A percentile compares a stretch with the other conserved stretches of the same genome.
Evolutionary conservation across 2,329 filamentous ascomycete species (phyloP).

Genomic region (Pochonia chlamydosporia): DNA sequence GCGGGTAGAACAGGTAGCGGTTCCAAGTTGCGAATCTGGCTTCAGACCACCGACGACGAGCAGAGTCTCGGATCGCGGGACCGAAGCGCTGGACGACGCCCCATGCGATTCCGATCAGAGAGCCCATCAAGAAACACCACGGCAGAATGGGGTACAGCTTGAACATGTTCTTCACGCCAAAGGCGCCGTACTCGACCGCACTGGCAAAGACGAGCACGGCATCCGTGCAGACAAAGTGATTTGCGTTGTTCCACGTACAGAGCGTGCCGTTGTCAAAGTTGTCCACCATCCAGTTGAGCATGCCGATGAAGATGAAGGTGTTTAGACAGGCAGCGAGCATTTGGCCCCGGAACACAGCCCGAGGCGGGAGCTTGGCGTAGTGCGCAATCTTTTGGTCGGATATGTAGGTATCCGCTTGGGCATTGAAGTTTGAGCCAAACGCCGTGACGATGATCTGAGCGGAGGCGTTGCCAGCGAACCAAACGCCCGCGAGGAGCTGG

Average conservation of each 20-base stretch:
- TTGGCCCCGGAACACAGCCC: slow-evolving; percentile 23
- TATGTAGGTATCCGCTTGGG: slow-evolving; percentile 16
- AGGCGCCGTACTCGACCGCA: slow-evolving; percentile 22
- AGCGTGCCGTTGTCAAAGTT: not conserved
- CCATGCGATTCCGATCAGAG: slow-evolving; percentile 22
- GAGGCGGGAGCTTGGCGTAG: slow-evolving; percentile 23
- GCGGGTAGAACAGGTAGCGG: not conserved
- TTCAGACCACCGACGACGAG: too few species aligned
- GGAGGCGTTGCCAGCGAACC: not conserved
- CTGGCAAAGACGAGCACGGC: not conserved
- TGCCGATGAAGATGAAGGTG: slow-evolving; percentile 7
- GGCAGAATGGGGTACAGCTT: slow-evolving; percentile 18
- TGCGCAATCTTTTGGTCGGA: slow-evolving; percentile 24
- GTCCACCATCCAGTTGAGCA: not conserved
- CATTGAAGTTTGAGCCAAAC: slow-evolving; percentile 21
- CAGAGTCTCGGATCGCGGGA: slow-evolving; percentile 9
- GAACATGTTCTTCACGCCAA: slow-evolving; percentile 20
- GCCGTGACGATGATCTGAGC: not conserved
- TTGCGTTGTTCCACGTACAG: not conserved
- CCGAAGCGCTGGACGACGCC: slow-evolving; percentile 12
- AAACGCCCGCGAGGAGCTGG: not conserved
- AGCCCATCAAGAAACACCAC: slow-evolving; percentile 28
- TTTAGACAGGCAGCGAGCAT: slow-evolving; percentile 14
- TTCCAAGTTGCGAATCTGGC: not conserved
- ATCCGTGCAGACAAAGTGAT: not conserved